These are phyloP conservation scores for Raffaelea deltoideospora DNA, from an alignment of 2,329 filamentous ascomycete species.

Conservation along the genomic window DNA sequence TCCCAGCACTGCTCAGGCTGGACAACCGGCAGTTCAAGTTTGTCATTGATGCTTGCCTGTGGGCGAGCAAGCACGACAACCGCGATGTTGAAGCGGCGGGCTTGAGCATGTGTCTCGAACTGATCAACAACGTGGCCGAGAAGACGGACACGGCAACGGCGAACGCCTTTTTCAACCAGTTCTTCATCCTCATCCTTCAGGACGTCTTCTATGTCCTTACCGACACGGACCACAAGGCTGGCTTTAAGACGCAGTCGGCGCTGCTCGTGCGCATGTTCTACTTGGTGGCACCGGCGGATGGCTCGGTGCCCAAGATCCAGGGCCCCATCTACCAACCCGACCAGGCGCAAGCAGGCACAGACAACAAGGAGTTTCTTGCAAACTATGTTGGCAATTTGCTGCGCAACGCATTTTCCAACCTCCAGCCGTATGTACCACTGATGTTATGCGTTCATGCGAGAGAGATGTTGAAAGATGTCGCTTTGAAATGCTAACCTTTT, in stretches of 20 bases:
- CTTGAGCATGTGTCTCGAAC: conserved; percentile 92
- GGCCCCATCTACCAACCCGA: conserved; percentile 80
- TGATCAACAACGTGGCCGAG: conserved; percentile 95
- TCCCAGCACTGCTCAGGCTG: conserved; percentile 83
- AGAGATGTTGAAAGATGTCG: too few relatives aligned
- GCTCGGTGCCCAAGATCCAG: conserved; percentile 65
- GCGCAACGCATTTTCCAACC: conserved; percentile 82
- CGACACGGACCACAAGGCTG: conserved; percentile 95
- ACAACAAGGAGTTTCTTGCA: conserved; percentile 80
- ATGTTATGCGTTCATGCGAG: too few relatives aligned
- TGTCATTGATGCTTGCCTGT: conserved; percentile 97
- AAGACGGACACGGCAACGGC: conserved; percentile 73
- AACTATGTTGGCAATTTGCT: conserved; percentile 77
- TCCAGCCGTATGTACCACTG: conserved; percentile 74
- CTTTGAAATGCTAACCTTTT: too few relatives aligned
- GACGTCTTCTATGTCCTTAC: conserved; percentile 98
- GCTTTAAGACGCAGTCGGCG: conserved; percentile 96
- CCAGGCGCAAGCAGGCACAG: conserved; percentile 67
- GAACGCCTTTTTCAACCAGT: conserved; percentile 94
- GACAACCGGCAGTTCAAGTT: conserved; percentile 98
- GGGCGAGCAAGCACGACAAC: conserved; percentile 99
- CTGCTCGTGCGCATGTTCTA: conserved; percentile 91
- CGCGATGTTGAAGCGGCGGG: conserved; percentile 92
- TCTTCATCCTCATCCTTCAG: conserved; percentile 89
- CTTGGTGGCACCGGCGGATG: conserved; percentile 64